These are phyloP conservation scores for Yamadazyma diddensiae DNA, from an alignment of 1,139 yeast species.

Conservation along the genomic window DNA sequence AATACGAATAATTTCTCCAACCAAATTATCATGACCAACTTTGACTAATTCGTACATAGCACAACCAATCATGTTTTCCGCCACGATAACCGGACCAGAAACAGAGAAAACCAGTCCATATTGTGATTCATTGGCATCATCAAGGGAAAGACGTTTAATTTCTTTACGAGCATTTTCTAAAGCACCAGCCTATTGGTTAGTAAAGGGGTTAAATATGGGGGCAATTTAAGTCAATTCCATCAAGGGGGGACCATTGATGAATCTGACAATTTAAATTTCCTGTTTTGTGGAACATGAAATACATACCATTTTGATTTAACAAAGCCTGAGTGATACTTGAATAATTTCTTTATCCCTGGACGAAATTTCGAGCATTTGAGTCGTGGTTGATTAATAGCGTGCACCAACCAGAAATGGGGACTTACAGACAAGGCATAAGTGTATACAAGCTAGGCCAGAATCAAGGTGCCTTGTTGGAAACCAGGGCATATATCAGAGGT, in stretches of 20 bases:
- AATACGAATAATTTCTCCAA: slow-evolving; percentile 97
- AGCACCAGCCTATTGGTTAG: slow-evolving; percentile 76
- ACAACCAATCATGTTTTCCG: slow-evolving; percentile 98
- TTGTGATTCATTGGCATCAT: slow-evolving; percentile 71
- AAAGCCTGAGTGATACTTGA: background rate
- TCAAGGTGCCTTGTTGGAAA: no score
- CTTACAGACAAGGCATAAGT: no score
- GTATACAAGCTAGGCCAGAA: no score
- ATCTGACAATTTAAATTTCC: no score
- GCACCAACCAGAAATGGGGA: background rate
- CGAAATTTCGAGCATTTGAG: slow-evolving; percentile 8
- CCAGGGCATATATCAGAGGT: no score
- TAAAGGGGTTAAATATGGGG: no score
- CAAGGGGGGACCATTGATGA: no score
- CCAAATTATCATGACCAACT: slow-evolving; percentile 95
- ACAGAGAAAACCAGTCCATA: slow-evolving; percentile 91
- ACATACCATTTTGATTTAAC: slow-evolving; percentile 1
- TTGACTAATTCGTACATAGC: slow-evolving; percentile 98
- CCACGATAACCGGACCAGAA: slow-evolving; percentile 96
- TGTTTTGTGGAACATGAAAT: no score
- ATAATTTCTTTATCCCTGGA: slow-evolving; percentile 4
- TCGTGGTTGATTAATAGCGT: background rate
- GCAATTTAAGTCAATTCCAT: no score
- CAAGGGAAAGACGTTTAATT: slow-evolving; percentile 79
- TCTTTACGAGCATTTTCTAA: slow-evolving; percentile 96